These are phyloP conservation scores for Dissophora globulifera DNA, from an alignment of 192 early-diverging fungal genomes.

Conservation along the genomic window DNA sequence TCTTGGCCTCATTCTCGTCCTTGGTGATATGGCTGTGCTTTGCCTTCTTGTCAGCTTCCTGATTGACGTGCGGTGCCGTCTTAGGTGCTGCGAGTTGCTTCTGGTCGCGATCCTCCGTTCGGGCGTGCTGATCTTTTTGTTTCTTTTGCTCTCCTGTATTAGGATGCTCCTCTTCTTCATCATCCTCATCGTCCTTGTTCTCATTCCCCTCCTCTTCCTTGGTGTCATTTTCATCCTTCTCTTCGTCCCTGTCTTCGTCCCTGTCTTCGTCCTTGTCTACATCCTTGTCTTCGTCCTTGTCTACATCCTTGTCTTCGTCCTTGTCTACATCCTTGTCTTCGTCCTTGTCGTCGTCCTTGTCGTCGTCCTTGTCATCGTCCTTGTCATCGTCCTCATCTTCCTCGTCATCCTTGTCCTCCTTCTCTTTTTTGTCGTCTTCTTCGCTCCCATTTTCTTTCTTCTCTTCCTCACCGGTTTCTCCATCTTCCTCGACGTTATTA, in stretches of 20 bases:
- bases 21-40: too few relatives aligned
- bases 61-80: too few relatives aligned
- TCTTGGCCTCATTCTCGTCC: too few relatives aligned
- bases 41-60: too few relatives aligned
- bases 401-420: neutral
- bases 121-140: too few relatives aligned
- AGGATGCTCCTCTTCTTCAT: too few relatives aligned
- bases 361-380: neutral
- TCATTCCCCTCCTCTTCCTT: neutral
- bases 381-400: neutral
- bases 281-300: neutral
- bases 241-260: neutral
- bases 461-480: neutral
- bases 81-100: too few relatives aligned
- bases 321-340: neutral
- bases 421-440: neutral
- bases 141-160: too few relatives aligned
- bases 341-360: neutral
- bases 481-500: neutral
- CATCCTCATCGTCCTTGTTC: constrained; percentile 1
- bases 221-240: neutral
- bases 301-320: neutral
- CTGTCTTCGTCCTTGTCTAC: neutral
- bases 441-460: neutral
- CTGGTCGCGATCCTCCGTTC: too few relatives aligned